Evolutionary conservation across 2,329 filamentous ascomycete species (phyloP).

Genomic region (Cladorrhinum sp.): DNA sequence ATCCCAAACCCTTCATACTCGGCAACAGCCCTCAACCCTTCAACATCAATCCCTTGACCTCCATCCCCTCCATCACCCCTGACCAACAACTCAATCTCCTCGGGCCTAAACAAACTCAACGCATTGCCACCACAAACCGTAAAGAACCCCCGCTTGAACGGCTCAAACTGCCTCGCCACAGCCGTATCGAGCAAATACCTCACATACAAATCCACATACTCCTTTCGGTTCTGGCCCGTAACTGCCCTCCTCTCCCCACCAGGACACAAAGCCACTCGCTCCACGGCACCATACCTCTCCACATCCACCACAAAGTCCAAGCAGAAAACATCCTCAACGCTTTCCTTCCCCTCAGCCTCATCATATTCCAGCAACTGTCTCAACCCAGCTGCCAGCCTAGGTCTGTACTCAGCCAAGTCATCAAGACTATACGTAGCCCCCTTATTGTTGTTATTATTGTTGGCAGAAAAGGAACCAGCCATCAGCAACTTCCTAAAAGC

Average conservation of each 20-base stretch:
- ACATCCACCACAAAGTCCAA: slow-evolving; percentile 76
- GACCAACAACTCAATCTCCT: slow-evolving; percentile 87
- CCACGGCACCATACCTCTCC: slow-evolving; percentile 70
- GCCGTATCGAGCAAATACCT: slow-evolving; percentile 75
- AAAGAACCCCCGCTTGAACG: slow-evolving; percentile 91
- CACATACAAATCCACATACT: slow-evolving; percentile 85
- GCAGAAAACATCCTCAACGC: slow-evolving; percentile 72
- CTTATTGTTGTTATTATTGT: neutral
- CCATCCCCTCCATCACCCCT: slow-evolving; percentile 81
- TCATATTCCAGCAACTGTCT: slow-evolving; percentile 76
- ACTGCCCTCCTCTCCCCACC: slow-evolving; percentile 72
- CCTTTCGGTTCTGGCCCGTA: slow-evolving; percentile 77
- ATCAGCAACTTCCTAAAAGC: slow-evolving; percentile 84
- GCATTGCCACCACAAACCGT: slow-evolving; percentile 89
- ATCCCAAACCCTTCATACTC: slow-evolving; percentile 76
- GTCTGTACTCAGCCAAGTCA: slow-evolving; percentile 79
- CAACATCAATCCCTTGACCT: slow-evolving; percentile 77
- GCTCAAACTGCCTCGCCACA: slow-evolving; percentile 80
- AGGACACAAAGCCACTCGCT: slow-evolving; percentile 67
- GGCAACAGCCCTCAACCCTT: slow-evolving; percentile 70
- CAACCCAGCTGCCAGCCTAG: slow-evolving; percentile 71
- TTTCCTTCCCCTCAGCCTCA: slow-evolving; percentile 45
- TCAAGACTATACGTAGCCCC: slow-evolving; percentile 62
- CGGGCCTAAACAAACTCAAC: slow-evolving; percentile 78
- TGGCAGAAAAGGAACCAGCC: slow-evolving; percentile 60